Conservation (phyloP, 306 rosid genomes). For the Rosa persica region DNA sequence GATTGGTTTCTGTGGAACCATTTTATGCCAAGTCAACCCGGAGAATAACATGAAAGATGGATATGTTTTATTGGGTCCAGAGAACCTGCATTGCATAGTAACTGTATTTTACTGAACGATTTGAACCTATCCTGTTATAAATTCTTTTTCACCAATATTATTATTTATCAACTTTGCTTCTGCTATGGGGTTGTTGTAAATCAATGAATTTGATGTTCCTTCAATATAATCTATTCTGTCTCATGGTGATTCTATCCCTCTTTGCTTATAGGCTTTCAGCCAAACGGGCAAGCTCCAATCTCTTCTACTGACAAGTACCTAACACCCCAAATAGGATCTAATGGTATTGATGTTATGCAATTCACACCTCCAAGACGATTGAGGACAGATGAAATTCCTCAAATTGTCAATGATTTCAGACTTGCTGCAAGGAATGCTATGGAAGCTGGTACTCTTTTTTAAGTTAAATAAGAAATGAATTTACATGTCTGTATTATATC, state of each 20-base stretch:
- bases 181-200: not conserved
- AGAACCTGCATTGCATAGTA: not conserved
- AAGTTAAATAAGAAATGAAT: not conserved
- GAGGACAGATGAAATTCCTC: slow-evolving; percentile 57
- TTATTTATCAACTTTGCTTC: not conserved
- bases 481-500: not conserved
- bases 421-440: slow-evolving; percentile 63
- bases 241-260: not conserved
- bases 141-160: not conserved
- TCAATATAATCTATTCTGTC: not conserved
- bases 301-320: slow-evolving; percentile 58
- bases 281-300: slow-evolving; percentile 53
- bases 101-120: not conserved
- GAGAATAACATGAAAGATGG: not conserved
- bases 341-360: slow-evolving; percentile 35
- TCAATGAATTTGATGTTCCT: not conserved
- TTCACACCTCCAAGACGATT: slow-evolving; percentile 57
- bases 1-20: not conserved
- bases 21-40: not conserved
- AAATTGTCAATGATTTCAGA: slow-evolving; percentile 56
- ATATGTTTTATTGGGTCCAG: not conserved
- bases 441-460: slow-evolving; percentile 57
- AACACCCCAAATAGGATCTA: slow-evolving; percentile 17
- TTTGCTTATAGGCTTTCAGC: slow-evolving; percentile 40
- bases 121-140: not conserved